These are phyloP conservation scores for Omphalotus olearius DNA, from an alignment of 1,284 basidiomycete genomes.

Conservation along the genomic window DNA sequence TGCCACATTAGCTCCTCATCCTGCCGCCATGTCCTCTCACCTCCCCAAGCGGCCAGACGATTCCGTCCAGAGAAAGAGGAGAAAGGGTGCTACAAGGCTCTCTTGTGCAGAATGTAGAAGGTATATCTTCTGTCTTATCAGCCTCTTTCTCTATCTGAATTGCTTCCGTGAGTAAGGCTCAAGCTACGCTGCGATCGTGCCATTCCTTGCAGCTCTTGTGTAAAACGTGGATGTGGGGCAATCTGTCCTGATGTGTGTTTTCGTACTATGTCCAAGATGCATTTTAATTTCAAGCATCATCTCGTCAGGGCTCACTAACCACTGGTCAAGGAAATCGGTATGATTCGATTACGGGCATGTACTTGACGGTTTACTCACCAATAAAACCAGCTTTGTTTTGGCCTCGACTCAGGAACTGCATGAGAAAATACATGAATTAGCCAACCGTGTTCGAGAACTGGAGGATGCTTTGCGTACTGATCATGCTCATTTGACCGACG, in stretches of 20 bases:
- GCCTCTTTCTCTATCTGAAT: neutral
- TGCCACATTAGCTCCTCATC: conserved; percentile 1
- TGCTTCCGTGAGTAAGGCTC: conserved; percentile 36
- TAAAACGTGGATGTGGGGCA: conserved; percentile 38
- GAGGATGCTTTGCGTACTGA: conserved; percentile 65
- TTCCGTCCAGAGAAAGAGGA: conserved; percentile 53
- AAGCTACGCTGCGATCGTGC: conserved; percentile 74
- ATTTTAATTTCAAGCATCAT: conserved; percentile 3
- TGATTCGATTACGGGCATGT: conserved; percentile 12
- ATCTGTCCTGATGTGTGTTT: conserved; percentile 56
- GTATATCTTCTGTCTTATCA: conserved; percentile 24
- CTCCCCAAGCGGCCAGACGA: conserved; percentile 26
- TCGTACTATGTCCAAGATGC: conserved; percentile 1
- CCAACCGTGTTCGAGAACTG: conserved; percentile 70
- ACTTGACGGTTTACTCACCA: conserved; percentile 5
- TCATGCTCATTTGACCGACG: conserved; percentile 55
- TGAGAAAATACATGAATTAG: conserved; percentile 74
- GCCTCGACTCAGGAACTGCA: conserved; percentile 80
- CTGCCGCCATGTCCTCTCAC: conserved; percentile 33
- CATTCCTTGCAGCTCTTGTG: conserved; percentile 61
- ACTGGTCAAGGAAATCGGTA: conserved; percentile 79
- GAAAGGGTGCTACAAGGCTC: conserved; percentile 71
- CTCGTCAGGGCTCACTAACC: conserved; percentile 59
- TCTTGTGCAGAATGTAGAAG: conserved; percentile 76
- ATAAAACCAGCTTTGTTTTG: conserved; percentile 61